Conservation (phyloP, 1,139 yeast genomes). For the Saccharomyces hybrid region DNA sequence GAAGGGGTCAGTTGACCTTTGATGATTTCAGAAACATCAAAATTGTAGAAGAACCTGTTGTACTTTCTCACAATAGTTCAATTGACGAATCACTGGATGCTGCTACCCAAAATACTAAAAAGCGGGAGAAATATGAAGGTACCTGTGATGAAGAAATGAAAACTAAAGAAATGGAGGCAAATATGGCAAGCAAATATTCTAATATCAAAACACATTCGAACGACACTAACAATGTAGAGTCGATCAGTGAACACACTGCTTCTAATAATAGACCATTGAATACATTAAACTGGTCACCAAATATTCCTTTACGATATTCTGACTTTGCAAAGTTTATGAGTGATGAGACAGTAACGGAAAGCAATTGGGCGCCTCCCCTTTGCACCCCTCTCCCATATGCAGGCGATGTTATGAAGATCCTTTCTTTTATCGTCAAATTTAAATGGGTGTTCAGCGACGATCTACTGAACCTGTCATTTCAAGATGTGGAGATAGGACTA, state of each 20-base stretch:
- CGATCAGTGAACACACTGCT: not conserved
- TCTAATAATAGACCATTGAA: not conserved
- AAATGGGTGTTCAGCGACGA: slow-evolving; percentile 28
- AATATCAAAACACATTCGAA: not conserved
- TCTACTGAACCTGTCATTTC: slow-evolving; percentile 37
- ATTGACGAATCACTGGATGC: not conserved
- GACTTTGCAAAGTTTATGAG: slow-evolving; percentile 17
- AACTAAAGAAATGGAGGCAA: not conserved
- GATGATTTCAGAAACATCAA: slow-evolving; percentile 19
- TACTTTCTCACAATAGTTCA: not conserved
- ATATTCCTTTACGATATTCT: slow-evolving; percentile 16
- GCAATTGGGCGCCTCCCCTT: slow-evolving; percentile 6
- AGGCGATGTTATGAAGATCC: slow-evolving; percentile 38
- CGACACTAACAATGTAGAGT: not conserved
- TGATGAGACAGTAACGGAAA: not conserved
- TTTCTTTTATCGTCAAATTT: slow-evolving; percentile 42
- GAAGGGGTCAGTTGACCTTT: slow-evolving; percentile 17
- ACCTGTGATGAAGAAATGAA: not conserved
- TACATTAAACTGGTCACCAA: slow-evolving; percentile 18
- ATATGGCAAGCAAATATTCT: not conserved
- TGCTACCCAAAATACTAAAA: not conserved
- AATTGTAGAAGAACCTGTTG: slow-evolving; percentile 6
- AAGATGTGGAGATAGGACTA: slow-evolving; percentile 44
- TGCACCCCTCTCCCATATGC: slow-evolving; percentile 36
- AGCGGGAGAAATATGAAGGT: not conserved